Conservation (phyloP, 148 eudicot species). For the Limonium bicolor region DNA sequence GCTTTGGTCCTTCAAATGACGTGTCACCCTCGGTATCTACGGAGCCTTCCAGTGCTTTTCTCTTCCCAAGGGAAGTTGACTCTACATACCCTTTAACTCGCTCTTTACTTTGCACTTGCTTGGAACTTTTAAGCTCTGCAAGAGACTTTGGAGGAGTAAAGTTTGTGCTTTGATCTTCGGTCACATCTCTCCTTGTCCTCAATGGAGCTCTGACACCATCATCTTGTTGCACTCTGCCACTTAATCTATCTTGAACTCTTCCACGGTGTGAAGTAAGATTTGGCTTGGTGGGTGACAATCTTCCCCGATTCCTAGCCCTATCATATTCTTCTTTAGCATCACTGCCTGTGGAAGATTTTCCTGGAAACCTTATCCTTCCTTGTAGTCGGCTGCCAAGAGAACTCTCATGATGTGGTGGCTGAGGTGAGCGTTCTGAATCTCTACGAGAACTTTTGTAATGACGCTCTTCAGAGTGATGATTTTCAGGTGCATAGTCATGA, state of each 20-base stretch:
- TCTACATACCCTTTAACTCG: slow-evolving; percentile 18
- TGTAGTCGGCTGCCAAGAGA: slow-evolving; percentile 55
- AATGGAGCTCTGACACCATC: slow-evolving; percentile 26
- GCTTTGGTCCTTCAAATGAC: slow-evolving; percentile 87
- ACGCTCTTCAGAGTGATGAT: slow-evolving; percentile 28
- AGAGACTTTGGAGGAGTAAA: slow-evolving; percentile 59
- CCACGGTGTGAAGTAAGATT: slow-evolving; percentile 30
- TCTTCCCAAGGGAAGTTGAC: slow-evolving; percentile 33
- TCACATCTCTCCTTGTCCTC: slow-evolving; percentile 18
- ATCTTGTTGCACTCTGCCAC: slow-evolving; percentile 36
- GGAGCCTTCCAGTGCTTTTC: slow-evolving; percentile 26
- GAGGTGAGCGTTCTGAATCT: slow-evolving; percentile 27
- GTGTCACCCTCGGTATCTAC: slow-evolving; percentile 21
- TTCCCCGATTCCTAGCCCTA: slow-evolving; percentile 29
- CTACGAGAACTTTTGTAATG: slow-evolving; percentile 28
- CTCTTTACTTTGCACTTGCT: slow-evolving; percentile 17
- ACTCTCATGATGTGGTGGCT: slow-evolving; percentile 31
- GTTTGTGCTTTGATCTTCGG: slow-evolving; percentile 11
- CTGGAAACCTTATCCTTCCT: slow-evolving; percentile 69
- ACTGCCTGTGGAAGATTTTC: slow-evolving; percentile 32
- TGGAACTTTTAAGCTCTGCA: slow-evolving; percentile 42
- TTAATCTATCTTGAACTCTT: slow-evolving; percentile 54
- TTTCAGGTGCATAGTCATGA: slow-evolving; percentile 31
- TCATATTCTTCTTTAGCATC: slow-evolving; percentile 24
- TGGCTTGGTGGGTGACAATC: slow-evolving; percentile 38